phyloP scores from a whole-genome alignment of 2,329 filamentous ascomycete genomes.

The Akanthomyces lecanii region DNA sequence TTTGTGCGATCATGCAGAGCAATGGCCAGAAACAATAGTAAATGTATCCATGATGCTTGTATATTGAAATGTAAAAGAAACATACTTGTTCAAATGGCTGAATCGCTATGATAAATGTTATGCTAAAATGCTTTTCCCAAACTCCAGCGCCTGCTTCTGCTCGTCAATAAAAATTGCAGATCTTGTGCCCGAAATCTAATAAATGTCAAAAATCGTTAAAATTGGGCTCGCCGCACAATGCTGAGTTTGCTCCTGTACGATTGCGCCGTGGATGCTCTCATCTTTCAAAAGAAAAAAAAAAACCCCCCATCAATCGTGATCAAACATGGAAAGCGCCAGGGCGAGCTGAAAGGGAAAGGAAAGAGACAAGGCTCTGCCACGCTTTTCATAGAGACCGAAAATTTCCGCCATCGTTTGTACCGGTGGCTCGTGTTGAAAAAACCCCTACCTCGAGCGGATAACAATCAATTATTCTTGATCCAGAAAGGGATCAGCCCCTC shows the following conservation, averaged over 20 bases:
- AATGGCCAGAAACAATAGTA: background rate
- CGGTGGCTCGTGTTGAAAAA: background rate
- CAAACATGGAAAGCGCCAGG: background rate
- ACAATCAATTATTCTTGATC: background rate
- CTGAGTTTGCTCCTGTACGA: background rate
- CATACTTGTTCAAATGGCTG: background rate
- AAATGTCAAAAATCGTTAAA: background rate
- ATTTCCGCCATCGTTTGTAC: background rate
- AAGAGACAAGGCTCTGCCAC: background rate
- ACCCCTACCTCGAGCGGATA: no score
- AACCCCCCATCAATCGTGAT: background rate
- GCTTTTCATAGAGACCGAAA: background rate
- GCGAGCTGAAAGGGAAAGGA: background rate
- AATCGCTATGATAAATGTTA: background rate
- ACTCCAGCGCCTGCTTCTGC: background rate
- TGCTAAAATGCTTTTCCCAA: background rate
- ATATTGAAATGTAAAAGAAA: background rate
- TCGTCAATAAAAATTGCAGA: background rate
- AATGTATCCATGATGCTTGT: background rate
- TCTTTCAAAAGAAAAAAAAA: background rate
- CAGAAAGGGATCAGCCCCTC: background rate
- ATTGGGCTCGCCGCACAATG: background rate
- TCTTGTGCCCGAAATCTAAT: background rate
- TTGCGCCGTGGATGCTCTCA: background rate
- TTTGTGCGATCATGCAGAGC: background rate